phyloP scores from a whole-genome alignment of 129 eudicot species.

The Daucus carota region DH1_v3.0 NC_030383.2:45282501-45283000 shows the following conservation, averaged over 20 bases:
- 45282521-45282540: not conserved
- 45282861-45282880: constrained; percentile 96
- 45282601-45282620: constrained; percentile 91
- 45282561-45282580: constrained; percentile 67
- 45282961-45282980: constrained; percentile 11
- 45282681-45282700: constrained; percentile 90
- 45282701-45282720: constrained; percentile 95
- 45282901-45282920: constrained; percentile 44
- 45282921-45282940: constrained; percentile 4
- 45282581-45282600: constrained; percentile 86
- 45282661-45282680: constrained; percentile 94
- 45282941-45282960: not conserved
- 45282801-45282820: not conserved
- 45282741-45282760: constrained; percentile 35
- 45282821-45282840: constrained; percentile 16
- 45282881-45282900: constrained; percentile 82
- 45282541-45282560: not conserved
- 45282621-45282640: constrained; percentile 88
- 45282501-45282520: not conserved
- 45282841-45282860: constrained; percentile 77
- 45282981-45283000: constrained; percentile 83
- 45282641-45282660: constrained; percentile 97
- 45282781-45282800: not conserved
- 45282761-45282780: not conserved
- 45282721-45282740: constrained; percentile 73